These are phyloP conservation scores for Juncus effusus DNA, from an alignment of 176 grass and related monocot genomes.

Conservation along the genomic window DNA sequence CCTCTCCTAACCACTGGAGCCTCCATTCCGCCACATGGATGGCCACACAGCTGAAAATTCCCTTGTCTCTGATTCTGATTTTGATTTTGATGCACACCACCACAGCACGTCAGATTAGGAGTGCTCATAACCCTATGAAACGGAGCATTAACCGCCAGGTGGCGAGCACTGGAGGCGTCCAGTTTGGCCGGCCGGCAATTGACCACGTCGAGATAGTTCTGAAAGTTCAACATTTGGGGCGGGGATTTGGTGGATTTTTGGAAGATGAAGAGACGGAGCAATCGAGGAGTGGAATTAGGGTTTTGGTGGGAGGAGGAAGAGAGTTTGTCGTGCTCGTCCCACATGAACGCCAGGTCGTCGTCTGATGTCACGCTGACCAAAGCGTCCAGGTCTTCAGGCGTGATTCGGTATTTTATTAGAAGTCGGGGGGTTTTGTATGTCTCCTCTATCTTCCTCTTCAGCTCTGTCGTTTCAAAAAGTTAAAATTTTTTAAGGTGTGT, in stretches of 20 bases:
- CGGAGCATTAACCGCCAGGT: not conserved
- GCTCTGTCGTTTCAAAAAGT: slow-evolving; percentile 40
- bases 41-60: not conserved
- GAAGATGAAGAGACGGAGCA: slow-evolving; percentile 59
- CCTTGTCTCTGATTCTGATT: slow-evolving; percentile 5
- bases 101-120: slow-evolving; percentile 11
- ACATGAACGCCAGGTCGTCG: slow-evolving; percentile 79
- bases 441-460: slow-evolving; percentile 70
- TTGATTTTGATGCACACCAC: not conserved
- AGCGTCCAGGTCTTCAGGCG: slow-evolving; percentile 60
- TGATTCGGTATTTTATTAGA: slow-evolving; percentile 77
- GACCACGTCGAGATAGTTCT: slow-evolving; percentile 8
- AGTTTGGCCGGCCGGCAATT: not conserved
- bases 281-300: slow-evolving; percentile 50
- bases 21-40: not conserved
- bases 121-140: slow-evolving; percentile 23
- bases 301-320: slow-evolving; percentile 36
- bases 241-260: not conserved
- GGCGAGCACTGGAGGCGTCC: not conserved
- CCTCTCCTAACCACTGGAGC: not conserved
- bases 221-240: not conserved
- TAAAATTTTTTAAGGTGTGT: not conserved
- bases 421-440: slow-evolving; percentile 62
- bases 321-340: slow-evolving; percentile 71
- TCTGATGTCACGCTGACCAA: slow-evolving; percentile 73